Evolutionary conservation across 2,329 filamentous ascomycete species (phyloP), one percentile per base, ranked within the genome.

Genomic region (Pleoardoris graminearum): DNA sequence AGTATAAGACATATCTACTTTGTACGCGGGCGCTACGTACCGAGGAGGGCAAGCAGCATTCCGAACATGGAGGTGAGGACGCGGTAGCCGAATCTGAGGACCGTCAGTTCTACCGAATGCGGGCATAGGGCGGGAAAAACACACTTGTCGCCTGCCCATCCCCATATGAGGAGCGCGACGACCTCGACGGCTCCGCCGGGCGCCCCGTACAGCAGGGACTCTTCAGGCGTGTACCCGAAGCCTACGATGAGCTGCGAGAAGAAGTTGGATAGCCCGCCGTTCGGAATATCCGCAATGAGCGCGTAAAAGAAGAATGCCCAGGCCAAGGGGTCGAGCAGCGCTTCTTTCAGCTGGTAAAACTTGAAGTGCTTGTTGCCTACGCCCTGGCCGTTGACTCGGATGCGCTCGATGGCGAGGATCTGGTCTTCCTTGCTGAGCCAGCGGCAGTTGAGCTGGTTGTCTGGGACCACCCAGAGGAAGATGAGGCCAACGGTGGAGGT

Each of bases 351-450:
- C 57, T 94, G 90, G 19, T 82, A 79, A 74, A 80, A 77, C 57
- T 88, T 88, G 72, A 87, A 89, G 55, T 88, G 80, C 58, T 85
- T 85, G 55, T 84, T 88, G 1, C 86, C 87, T 14, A 89, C 85
- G 0, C 89, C 89, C 54, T 89, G 89, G 67, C 90, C 85, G 61
- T 93, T 93, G 19, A 84, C 79, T 0, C 88, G 80, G 5, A 93
- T 83, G 0, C 89, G 80, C 57, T 90, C 89, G 22, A 91, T 76
- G 0, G 86, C 87, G 36, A 90, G 78, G 0, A 85, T 68, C 11
- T 84, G 83, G 59, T 93, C 89, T 39, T 84, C 79, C 47, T 86
- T 81, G 7, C 77, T 87, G 22, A 94, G 62, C 79, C 81, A 86
- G 2, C 80, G 76, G 14, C 82, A 82, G 46, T 85, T 85, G 41